Evolutionary conservation across 2,329 filamentous ascomycete genomes (phyloP).

Genomic region (Stylonectria norvegica): DNA sequence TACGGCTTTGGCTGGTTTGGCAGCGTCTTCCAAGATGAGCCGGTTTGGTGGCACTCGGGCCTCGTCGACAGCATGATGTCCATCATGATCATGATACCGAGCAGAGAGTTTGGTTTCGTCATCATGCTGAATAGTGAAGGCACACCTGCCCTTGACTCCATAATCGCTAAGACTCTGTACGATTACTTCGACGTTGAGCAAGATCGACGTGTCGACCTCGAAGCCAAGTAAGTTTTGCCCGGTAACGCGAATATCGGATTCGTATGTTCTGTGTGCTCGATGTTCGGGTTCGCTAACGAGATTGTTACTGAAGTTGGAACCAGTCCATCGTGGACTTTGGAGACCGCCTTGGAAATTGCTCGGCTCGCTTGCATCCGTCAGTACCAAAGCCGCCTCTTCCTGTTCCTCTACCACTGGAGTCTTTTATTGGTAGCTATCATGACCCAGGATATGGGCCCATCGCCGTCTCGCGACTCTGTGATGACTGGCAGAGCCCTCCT

Average conservation of each 20-base stretch:
- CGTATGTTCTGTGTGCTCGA: too few relatives aligned
- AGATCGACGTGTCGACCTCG: conserved; percentile 12
- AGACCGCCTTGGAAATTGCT: conserved; percentile 15
- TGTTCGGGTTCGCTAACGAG: too few relatives aligned
- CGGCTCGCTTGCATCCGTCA: conserved; percentile 13
- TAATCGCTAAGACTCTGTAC: conserved; percentile 23
- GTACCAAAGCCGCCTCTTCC: conserved; percentile 23
- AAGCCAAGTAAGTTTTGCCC: conserved; percentile 11
- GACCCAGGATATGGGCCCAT: conserved; percentile 27
- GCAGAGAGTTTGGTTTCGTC: conserved; percentile 22
- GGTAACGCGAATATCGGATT: too few relatives aligned
- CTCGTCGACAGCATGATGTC: conserved; percentile 22
- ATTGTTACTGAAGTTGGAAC: conserved; percentile 10
- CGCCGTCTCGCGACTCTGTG: conserved; percentile 13
- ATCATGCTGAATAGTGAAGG: conserved; percentile 23
- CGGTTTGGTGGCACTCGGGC: conserved; percentile 24
- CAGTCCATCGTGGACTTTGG: conserved; percentile 2
- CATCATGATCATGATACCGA: conserved; percentile 28
- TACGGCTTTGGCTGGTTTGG: conserved; percentile 26
- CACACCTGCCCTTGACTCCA: conserved; percentile 10
- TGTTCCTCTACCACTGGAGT: conserved; percentile 37
- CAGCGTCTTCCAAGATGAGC: conserved; percentile 17
- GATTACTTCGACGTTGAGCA: conserved; percentile 18
- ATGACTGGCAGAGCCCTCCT: conserved; percentile 6
- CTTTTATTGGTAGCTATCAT: conserved; percentile 40